Evolutionary conservation across 331 rosid genomes (phyloP).

Genomic region (Malus hybrid): DNA sequence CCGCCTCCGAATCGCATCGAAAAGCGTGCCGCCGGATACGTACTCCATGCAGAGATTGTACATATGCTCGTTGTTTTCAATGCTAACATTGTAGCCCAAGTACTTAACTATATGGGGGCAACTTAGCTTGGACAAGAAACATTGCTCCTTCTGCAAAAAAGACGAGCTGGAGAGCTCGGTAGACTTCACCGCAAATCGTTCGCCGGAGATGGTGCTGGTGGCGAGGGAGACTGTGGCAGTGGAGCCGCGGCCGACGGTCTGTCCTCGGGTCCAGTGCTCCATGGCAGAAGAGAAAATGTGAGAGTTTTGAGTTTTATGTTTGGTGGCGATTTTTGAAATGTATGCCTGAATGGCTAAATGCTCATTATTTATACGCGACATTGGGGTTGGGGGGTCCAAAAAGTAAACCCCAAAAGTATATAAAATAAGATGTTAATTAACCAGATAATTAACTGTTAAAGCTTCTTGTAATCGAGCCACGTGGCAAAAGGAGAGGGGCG

Average conservation of each 20-base stretch:
- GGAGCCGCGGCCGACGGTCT: slow-evolving; percentile 42
- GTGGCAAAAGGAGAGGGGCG: slow-evolving; percentile 21
- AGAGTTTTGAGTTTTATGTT: not conserved
- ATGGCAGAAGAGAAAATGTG: not conserved
- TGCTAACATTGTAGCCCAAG: slow-evolving; percentile 27
- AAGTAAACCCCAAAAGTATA: not conserved
- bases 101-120: slow-evolving; percentile 26
- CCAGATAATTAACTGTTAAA: not conserved
- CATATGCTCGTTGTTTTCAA: slow-evolving; percentile 1
- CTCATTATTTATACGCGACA: not conserved
- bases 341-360: not conserved
- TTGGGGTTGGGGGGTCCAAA: not conserved
- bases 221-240: slow-evolving; percentile 37
- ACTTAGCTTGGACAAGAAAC: slow-evolving; percentile 25
- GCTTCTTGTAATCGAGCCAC: not conserved
- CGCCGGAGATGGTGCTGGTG: slow-evolving; percentile 7
- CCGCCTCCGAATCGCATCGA: slow-evolving; percentile 18
- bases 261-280: slow-evolving; percentile 39
- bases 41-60: slow-evolving; percentile 47
- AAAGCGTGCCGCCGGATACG: slow-evolving; percentile 32
- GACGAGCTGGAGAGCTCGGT: slow-evolving; percentile 20
- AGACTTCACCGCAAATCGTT: slow-evolving; percentile 36
- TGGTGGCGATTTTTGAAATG: not conserved
- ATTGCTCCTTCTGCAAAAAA: slow-evolving; percentile 27
- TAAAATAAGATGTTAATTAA: not conserved